Evolutionary conservation across 768 basidiomycete genomes (phyloP), one percentile per base, ranked within the genome.

Genomic region (Boletus barrowsii): DNA sequence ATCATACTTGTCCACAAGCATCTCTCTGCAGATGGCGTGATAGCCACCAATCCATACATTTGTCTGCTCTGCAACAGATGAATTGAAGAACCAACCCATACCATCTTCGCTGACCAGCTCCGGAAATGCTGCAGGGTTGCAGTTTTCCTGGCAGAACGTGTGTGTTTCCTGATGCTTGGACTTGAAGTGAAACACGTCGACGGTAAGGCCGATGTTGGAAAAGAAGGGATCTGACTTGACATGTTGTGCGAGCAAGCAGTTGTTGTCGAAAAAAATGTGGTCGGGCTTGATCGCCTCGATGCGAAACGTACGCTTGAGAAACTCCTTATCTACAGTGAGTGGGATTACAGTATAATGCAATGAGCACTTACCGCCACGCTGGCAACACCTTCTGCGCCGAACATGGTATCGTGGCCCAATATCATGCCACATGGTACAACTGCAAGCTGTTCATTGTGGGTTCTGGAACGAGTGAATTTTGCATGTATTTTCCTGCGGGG

Each of bases 1-100:
- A 40, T 70, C 61, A 26, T 66, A 73, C 57, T 64, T 64, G 1
- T 52, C 56, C 4, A 59, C 56, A 0, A 60, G 15, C 73, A 75
- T 76, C 61, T 76, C 72, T 4, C 65, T 29, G 22, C 63, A 65
- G 0, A 75, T 74, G 0, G 68, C 51, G 11, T 64, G 62, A 48
- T 70, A 53, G 0, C 73, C 72, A 0, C 74, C 72, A 22, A 78
- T 49, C 79, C 79, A 79, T 0, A 57, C 30, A 45, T 75, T 74
- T 15, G 46, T 65, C 68, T 59, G 70, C 58, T 77, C 74, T 61
- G 53, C 75, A 33, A 22, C 47, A 8, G 45, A 79, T 4, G 71
- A 74, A 5, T 72, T 69, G 46, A 79, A 67, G 22, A 69, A 70
- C 45, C 75, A 80, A 0, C 33, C 47, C 24, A 4, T 3, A 3